Evolutionary conservation across 108 stramenopile genomes (phyloP), one percentile per base, ranked within the genome.

Genomic region (Fistulifera solaris): DNA sequence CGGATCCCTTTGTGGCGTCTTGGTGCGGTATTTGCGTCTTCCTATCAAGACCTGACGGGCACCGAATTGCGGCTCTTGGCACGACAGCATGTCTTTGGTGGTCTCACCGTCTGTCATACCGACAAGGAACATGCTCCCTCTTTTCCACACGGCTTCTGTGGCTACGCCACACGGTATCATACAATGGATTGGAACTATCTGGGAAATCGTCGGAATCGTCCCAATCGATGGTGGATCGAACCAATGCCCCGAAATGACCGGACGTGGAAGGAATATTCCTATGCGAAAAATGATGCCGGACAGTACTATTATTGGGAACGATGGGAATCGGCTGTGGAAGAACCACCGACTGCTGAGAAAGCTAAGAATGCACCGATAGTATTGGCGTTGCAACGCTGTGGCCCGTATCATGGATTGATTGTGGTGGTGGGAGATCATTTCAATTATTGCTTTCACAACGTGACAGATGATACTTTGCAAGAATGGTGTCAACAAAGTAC

Each of bases 161-260:
- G 52, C 25, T 38, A 78, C 27, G 79, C 78, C 21, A 92, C 89
- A 11, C 68, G 93, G 27, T 87, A 94, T 45, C 93, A 94, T 71
- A 79, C 76, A 54, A 76, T 94, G 25, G 93, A 94, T 59, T 94
- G 93, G 93, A 94, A 94, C 66, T 89, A 76, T 58, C 75, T 88
- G 14, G 71, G 75, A 31, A 63, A 52, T 15, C 59, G 74, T 22
- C 76, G 89, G 59, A 73, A 78, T 22, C 64, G 85, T 24, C 93
- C 93, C 15, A 94, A 94, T 66, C 91, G 88, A 59, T 94, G 93
- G 93, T 86, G 76, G 61, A 71, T 92, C 27, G 43, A 49, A 38
- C 22, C 19, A 27, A 11, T 45, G 40, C 10, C 50, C 17, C 38
- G 1, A 39, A 18, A 6, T 14, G 18, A 8, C 2, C n/a, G 24